Percentiles rank a stretch among this genome's conserved stretches.
Conservation (phyloP, 495 filamentous ascomycete species). For the Neurospora sp. region DNA sequence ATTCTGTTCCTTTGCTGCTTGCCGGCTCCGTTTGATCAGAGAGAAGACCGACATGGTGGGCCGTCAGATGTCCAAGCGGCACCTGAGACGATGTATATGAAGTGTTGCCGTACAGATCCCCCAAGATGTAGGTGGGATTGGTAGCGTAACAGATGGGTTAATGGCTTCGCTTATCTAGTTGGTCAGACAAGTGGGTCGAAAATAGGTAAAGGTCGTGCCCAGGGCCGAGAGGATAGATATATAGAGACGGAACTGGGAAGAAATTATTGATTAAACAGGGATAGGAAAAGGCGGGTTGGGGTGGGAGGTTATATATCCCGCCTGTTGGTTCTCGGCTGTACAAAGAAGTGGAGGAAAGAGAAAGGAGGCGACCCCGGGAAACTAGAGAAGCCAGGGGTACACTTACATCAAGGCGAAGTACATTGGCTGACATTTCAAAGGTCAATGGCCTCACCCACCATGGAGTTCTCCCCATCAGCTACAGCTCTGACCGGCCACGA, state of each 20-base stretch:
- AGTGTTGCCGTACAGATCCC: not conserved
- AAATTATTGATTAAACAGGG: not conserved
- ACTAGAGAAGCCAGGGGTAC: not conserved
- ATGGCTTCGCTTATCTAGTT: not conserved
- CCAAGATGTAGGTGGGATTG: not conserved
- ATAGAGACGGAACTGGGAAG: not conserved
- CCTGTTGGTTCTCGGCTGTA: not conserved
- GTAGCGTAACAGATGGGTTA: not conserved
- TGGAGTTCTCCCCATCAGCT: not conserved
- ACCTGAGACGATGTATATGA: not conserved
- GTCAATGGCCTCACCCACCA: not conserved
- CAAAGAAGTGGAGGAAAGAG: not conserved
- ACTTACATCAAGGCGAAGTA: not conserved
- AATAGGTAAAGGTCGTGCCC: not conserved
- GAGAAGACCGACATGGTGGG: constrained; percentile 43
- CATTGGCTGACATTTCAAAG: not conserved
- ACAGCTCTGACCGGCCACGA: not conserved
- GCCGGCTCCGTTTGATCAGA: constrained; percentile 33
- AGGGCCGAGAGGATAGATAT: not conserved
- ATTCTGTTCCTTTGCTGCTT: constrained; percentile 40
- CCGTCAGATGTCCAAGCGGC: not conserved
- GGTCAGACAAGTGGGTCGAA: not conserved
- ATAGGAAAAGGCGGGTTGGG: not conserved
- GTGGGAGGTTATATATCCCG: not conserved
- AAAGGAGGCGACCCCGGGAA: not conserved